Base-by-base conservation (phyloP, 208 protist genomes). In the Acanthamoeba sp. region DNA sequence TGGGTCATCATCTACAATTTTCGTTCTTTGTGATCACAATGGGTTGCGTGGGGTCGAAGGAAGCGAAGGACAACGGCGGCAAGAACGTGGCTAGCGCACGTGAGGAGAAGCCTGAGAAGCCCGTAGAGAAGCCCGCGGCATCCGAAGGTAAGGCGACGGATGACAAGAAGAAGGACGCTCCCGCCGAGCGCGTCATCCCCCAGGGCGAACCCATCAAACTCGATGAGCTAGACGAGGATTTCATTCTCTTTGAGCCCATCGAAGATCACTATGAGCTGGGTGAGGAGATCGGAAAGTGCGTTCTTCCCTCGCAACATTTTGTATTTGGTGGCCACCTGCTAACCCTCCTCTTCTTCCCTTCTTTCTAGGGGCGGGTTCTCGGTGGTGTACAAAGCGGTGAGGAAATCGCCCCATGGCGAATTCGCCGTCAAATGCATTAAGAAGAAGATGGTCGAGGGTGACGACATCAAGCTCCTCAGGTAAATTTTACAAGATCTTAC, bases 241-340 rank as follows among this genome's bases (percentile, higher is more conserved):
- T 29, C 29, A 57, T 40, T 29, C 7, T 14, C 52, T 7, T 10
- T 36, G 82, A 59, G 2, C 20, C 20, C n/a, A 20, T 29, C 5
- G 82, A 59, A 66, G 52, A 90, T 5, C 5, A 90, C 22, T 18
- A 90, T 4, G 12, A 69, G 52, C 22, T 45, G 27, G 82, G 82
- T 50, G 55, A 90, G 52, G 82, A 90, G 82, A 90, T 90, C 55
- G 82, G 82, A 18, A 90, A 90, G 82, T 90, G 45, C 82, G 82
- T 90, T 12, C 27, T 24, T 40, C 24, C 36, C 24, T 24, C 55
- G 2, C 55, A 27, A 7, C 55, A 62, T 24, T 62, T 62, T 62
- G 20, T 62, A 5, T 62, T 62, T 62, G n/a, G n/a, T n/a, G n/a
- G n/a, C n/a, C n/a, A n/a, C n/a, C n/a, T n/a, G n/a, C n/a, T 38